Evolutionary conservation across 75 land plant species (phyloP), one percentile per base, ranked within the genome.

Genomic region (Adiantum capillusveneris): DNA sequence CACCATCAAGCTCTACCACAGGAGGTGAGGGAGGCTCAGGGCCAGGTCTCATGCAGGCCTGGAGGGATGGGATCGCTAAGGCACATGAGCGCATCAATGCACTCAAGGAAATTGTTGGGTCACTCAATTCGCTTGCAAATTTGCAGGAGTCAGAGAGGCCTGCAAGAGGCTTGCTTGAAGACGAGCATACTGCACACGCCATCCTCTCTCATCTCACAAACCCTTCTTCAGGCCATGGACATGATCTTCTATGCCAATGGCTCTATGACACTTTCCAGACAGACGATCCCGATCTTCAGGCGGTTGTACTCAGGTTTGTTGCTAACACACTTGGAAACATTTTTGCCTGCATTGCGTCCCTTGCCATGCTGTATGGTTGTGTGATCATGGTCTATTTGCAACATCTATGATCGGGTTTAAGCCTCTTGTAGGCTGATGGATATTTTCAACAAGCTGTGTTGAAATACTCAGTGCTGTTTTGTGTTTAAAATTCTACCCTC

Each of bases 231-330:
- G 99, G 99, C 14, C 79, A 84, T 54, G 86, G 86, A 62, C 69
- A 77, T 44, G 97, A 95, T 29, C 77, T 79, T 28, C 82, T 95
- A 57, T 95, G 99, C 60, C 97, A 79, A 14, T 95, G 99, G 99
- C 77, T 95, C 45, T 95, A 87, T 66, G 99, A 95, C 12, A 87
- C 99, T 9, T 84, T 69, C 64, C 88, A 70, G 18, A 77, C 84
- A 30, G 57, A 71, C 65, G 86, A 89, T 29, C 61, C 75, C 30
- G 85, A 85, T 26, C 84, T 94, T 54, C 90, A 87, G 42, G 77
- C 84, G 44, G 77, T 88, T 30, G 87, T 82, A n/a, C 55, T 83
- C 31, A 77, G 94, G 37, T 88, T 34, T 34, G 37, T 34, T 34
- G 37, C 37, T 5, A 5, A 9, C 37, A 34, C 9, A 9, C 9